Conservation (phyloP, 306 rosid species). For the Hippophae gyantsensis region DNA sequence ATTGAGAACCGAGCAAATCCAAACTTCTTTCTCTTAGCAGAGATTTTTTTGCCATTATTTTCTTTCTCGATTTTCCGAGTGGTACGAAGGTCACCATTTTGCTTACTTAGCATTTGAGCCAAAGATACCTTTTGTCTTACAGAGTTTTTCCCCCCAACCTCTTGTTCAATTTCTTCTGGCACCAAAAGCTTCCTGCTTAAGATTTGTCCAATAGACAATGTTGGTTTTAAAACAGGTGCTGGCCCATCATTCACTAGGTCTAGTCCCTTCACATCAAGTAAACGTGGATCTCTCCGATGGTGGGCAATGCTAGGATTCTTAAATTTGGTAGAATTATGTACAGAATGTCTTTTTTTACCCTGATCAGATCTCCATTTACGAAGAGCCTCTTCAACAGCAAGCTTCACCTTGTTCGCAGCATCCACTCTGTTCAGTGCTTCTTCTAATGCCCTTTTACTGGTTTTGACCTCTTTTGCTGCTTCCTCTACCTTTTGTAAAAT, state of each 20-base stretch:
- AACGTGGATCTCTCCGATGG: constrained; percentile 36
- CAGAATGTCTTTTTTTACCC: constrained; percentile 45
- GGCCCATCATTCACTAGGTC: constrained; percentile 36
- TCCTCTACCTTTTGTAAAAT: constrained; percentile 62
- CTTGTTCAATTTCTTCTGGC: constrained; percentile 49
- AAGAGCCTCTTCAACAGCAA: constrained; percentile 70
- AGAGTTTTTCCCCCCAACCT: constrained; percentile 25
- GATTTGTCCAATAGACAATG: constrained; percentile 78
- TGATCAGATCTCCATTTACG: constrained; percentile 74
- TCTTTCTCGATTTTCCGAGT: constrained; percentile 46
- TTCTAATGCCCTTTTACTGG: constrained; percentile 61
- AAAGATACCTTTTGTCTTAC: constrained; percentile 65
- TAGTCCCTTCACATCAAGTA: constrained; percentile 43
- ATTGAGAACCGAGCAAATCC: constrained; percentile 71
- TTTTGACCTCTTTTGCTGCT: constrained; percentile 70
- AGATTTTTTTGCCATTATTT: constrained; percentile 36
- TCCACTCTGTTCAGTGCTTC: constrained; percentile 81
- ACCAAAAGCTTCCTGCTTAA: constrained; percentile 68
- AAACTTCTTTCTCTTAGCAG: constrained; percentile 74
- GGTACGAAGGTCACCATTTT: constrained; percentile 36
- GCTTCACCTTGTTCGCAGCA: constrained; percentile 71
- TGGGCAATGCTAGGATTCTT: constrained; percentile 49
- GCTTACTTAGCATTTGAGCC: constrained; percentile 81
- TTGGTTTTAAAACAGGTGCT: constrained; percentile 45
- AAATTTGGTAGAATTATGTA: constrained; percentile 45